Percentiles rank a stretch among this genome's conserved stretches.
These are phyloP conservation scores for Fraxinus sp. DNA, from an alignment of 305 asterid genomes.

Conservation along the genomic window DNA sequence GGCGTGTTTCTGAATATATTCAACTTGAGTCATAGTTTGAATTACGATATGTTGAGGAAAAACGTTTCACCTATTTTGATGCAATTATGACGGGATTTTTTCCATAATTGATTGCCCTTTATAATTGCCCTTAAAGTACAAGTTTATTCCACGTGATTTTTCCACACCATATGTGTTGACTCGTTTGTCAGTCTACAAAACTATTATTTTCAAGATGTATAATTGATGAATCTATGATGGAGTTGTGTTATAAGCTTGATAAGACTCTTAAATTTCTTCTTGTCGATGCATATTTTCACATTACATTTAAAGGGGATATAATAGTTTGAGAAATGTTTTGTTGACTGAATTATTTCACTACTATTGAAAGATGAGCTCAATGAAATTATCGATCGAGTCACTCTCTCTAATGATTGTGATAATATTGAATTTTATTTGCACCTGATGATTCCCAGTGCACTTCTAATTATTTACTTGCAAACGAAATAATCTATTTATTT, in stretches of 20 bases:
- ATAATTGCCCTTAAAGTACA: slow-evolving; percentile 73
- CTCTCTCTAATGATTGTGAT: slow-evolving; percentile 22
- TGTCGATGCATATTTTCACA: slow-evolving; percentile 81
- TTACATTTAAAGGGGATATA: slow-evolving; percentile 64
- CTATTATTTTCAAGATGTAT: slow-evolving; percentile 60
- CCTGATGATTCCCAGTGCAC: slow-evolving; percentile 1
- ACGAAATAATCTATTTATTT: slow-evolving; percentile 11
- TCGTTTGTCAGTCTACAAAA: slow-evolving; percentile 33
- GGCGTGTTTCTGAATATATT: slow-evolving; percentile 48
- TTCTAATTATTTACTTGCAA: not conserved
- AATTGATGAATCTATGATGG: slow-evolving; percentile 71
- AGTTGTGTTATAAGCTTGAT: slow-evolving; percentile 91
- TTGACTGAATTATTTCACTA: slow-evolving; percentile 68
- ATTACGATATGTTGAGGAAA: slow-evolving; percentile 68
- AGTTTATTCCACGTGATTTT: slow-evolving; percentile 82
- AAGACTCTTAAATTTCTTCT: slow-evolving; percentile 80
- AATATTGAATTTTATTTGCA: slow-evolving; percentile 16
- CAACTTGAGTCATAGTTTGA: slow-evolving; percentile 93
- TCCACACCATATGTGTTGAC: slow-evolving; percentile 44
- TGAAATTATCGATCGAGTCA: slow-evolving; percentile 88
- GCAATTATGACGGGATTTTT: slow-evolving; percentile 74
- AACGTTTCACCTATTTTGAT: slow-evolving; percentile 66
- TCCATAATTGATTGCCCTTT: slow-evolving; percentile 59
- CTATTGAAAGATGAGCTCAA: slow-evolving; percentile 91
- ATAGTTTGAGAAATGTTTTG: slow-evolving; percentile 59